phyloP scores from a whole-genome alignment of 2,329 filamentous ascomycete genomes.

The Curvularia lunata region DNA sequence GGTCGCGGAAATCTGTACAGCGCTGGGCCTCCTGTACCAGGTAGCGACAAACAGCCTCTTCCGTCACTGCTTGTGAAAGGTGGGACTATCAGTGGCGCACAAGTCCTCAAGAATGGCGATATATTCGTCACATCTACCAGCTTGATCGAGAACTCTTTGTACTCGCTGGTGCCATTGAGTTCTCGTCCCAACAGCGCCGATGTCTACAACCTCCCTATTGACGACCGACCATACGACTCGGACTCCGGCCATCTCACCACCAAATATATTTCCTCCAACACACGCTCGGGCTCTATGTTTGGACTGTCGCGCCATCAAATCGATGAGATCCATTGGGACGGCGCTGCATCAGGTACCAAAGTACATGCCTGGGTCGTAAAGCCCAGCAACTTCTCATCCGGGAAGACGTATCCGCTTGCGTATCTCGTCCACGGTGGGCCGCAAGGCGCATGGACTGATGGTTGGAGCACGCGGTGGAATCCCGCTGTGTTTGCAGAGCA shows the following conservation, averaged over 20 bases:
- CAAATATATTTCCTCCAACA: constrained; percentile 65
- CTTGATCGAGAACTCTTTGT: constrained; percentile 74
- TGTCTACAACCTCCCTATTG: constrained; percentile 29
- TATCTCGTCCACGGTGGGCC: constrained; percentile 85
- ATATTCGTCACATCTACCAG: constrained; percentile 73
- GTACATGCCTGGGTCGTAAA: constrained; percentile 75
- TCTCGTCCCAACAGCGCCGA: constrained; percentile 18
- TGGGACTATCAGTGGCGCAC: constrained; percentile 54
- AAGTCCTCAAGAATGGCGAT: constrained; percentile 57
- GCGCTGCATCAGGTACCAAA: constrained; percentile 64
- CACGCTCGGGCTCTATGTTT: constrained; percentile 69
- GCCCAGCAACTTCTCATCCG: constrained; percentile 67
- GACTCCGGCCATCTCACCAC: constrained; percentile 36
- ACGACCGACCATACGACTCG: constrained; percentile 30
- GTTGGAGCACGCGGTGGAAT: constrained; percentile 86
- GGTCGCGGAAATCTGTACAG: constrained; percentile 68
- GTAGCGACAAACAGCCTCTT: constrained; percentile 19
- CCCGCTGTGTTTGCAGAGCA: constrained; percentile 85
- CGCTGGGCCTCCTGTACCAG: constrained; percentile 20
- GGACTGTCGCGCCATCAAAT: constrained; percentile 69
- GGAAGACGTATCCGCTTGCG: constrained; percentile 77
- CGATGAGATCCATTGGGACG: constrained; percentile 72
- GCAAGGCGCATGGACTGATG: constrained; percentile 75
- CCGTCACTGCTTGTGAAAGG: constrained; percentile 43
- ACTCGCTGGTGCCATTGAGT: constrained; percentile 60